Base-by-base conservation (phyloP, 352 stramenopile genomes). In the Globisporangium cystogenes region DNA sequence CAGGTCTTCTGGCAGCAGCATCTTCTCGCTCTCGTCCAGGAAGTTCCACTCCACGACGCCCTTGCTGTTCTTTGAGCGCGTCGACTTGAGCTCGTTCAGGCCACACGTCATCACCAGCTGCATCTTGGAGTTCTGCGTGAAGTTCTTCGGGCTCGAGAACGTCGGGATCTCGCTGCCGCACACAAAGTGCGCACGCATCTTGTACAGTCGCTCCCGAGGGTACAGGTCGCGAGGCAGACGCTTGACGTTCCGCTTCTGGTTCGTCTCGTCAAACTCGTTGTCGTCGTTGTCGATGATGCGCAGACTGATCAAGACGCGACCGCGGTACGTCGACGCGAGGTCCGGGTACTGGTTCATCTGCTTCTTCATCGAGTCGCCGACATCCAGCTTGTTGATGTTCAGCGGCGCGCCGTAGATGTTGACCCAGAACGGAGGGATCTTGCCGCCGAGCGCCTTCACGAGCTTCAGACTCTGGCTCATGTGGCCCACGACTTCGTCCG, bases 41-140 rank as follows among this genome's bases (percentile, higher is more conserved):
- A 89, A 64, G 48, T 94, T 94, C 84, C 84, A 94, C 52, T 93
- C 83, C 24, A 91, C 62, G 18, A 74, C 67, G 27, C 80, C 74
- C 57, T 86, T 89, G 31, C 67, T 52, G 16, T 82, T 78, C n/a
- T 60, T 68, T 55, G 81, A 82, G 21, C 69, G 74, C 21, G 68
- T 64, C 20, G 72, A 83, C 29, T 49, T 44, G 51, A 89, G 72
- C 51, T 87, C 70, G 42, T 71, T 54, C 15, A 87, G 54, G 0
- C 80, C 80, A 49, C 77, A 87, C 40, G 75, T 74, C 16, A 86
- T 35, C 14, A 81, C 60, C 8, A 87, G 47, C 35, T 45, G 76
- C 78, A 93, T 91, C 55, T 86, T 87, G 5, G 74, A 64, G 49
- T 90, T 89, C 49, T 89, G 72, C 4, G 75, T 76, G n/a, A 80